These are phyloP conservation scores for Aspergillus biplanus DNA, from an alignment of 495 filamentous ascomycete genomes.

Conservation along the genomic window DNA sequence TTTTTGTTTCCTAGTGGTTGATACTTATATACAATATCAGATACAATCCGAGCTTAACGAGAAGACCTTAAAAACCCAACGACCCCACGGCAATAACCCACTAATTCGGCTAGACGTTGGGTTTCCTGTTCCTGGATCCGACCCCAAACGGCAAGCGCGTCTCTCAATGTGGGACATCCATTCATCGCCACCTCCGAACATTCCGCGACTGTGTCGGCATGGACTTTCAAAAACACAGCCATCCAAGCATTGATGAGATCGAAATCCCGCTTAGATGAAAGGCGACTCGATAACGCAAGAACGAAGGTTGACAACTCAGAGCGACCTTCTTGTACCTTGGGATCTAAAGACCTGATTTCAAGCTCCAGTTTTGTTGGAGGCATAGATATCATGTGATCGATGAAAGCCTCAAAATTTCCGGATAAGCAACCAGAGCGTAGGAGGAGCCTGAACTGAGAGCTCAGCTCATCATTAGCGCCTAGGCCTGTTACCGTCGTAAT, in stretches of 20 bases:
- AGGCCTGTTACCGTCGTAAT: conserved; percentile 22
- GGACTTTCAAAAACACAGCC: conserved; percentile 82
- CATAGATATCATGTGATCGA: conserved; percentile 77
- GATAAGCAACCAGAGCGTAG: conserved; percentile 47
- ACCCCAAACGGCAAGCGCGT: conserved; percentile 65
- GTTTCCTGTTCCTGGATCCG: conserved; percentile 67
- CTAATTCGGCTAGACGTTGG: conserved; percentile 70
- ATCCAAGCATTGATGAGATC: conserved; percentile 97
- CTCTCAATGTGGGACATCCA: conserved; percentile 46
- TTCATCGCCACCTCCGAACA: conserved; percentile 48
- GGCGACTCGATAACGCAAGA: conserved; percentile 66
- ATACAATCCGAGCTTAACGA: conserved; percentile 25
- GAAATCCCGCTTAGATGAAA: conserved; percentile 74
- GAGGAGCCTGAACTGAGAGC: conserved; percentile 60
- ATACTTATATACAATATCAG: no score
- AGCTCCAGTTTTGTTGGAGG: conserved; percentile 82
- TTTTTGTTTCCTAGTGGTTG: background rate
- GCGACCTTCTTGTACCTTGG: conserved; percentile 41
- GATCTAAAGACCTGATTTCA: conserved; percentile 79
- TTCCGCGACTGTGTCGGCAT: conserved; percentile 60
- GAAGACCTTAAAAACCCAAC: conserved; percentile 82
- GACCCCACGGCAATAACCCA: conserved; percentile 86
- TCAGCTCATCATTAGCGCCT: conserved; percentile 38
- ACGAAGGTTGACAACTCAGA: conserved; percentile 73
- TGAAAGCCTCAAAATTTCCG: conserved; percentile 57